phyloP scores from a whole-genome alignment of 768 basidiomycete genomes.

The Mycena filopes region DNA sequence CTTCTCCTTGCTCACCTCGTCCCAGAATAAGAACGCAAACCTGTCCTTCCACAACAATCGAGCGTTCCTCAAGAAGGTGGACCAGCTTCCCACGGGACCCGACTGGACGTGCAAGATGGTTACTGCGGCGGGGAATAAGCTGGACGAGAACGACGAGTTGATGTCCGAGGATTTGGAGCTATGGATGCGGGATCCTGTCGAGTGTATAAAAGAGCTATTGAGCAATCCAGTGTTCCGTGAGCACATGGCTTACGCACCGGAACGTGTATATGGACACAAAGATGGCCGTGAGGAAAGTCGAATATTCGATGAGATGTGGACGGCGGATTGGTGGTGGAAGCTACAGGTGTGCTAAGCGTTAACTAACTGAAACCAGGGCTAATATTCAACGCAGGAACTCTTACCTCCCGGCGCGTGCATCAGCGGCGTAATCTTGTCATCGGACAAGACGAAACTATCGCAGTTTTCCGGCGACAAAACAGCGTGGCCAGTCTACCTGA shows the following conservation, averaged over 20 bases:
- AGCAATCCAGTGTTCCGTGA: slow-evolving; percentile 32
- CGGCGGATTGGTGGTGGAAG: slow-evolving; percentile 29
- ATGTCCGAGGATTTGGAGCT: slow-evolving; percentile 11
- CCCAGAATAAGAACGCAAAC: neutral
- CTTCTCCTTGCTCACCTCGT: neutral
- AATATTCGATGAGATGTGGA: slow-evolving; percentile 37
- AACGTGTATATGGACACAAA: slow-evolving; percentile 27
- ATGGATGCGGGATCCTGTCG: slow-evolving; percentile 23
- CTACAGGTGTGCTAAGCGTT: slow-evolving; percentile 34
- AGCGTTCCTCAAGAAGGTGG: slow-evolving; percentile 30
- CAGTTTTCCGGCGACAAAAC: slow-evolving; percentile 37
- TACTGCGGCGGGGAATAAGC: slow-evolving; percentile 29
- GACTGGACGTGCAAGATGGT: slow-evolving; percentile 37
- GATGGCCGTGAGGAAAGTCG: slow-evolving; percentile 3
- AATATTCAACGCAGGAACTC: slow-evolving; percentile 2
- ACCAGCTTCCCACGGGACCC: slow-evolving; percentile 34
- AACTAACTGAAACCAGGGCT: too few species aligned
- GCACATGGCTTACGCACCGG: slow-evolving; percentile 35
- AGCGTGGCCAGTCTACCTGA: slow-evolving; percentile 39
- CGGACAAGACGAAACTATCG: slow-evolving; percentile 28
- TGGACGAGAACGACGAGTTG: neutral
- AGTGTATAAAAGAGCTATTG: slow-evolving; percentile 35
- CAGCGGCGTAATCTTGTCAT: slow-evolving; percentile 41
- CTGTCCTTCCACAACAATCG: slow-evolving; percentile 26
- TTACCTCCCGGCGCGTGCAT: slow-evolving; percentile 25